Conservation (phyloP, 495 filamentous ascomycete genomes). For the Penicillium soppii region DNA sequence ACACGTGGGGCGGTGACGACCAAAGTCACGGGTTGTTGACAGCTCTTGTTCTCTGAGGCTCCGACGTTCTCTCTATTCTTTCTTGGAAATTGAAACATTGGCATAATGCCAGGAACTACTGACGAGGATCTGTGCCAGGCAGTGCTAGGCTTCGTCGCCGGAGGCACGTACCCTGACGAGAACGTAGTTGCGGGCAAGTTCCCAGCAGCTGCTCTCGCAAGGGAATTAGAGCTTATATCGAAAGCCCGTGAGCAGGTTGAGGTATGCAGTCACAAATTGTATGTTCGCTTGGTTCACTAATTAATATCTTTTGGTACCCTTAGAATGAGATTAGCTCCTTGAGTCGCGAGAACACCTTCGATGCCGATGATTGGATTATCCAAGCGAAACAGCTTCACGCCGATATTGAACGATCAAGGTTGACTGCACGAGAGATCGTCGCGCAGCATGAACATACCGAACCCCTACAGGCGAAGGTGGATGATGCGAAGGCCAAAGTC, state of each 20-base stretch:
- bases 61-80: too few relatives aligned
- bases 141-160: conserved; percentile 68
- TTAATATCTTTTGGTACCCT: not conserved
- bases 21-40: conserved; percentile 33
- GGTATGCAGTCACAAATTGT: conserved; percentile 42
- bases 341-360: conserved; percentile 70
- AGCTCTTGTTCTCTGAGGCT: conserved; percentile 11
- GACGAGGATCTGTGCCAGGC: conserved; percentile 57
- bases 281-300: not conserved
- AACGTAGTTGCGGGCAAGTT: conserved; percentile 63
- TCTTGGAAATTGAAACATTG: conserved; percentile 18
- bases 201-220: conserved; percentile 55
- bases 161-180: conserved; percentile 75
- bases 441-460: conserved; percentile 65
- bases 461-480: conserved; percentile 54
- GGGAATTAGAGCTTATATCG: conserved; percentile 62
- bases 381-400: conserved; percentile 80
- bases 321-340: conserved; percentile 69
- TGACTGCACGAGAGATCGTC: conserved; percentile 72
- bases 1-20: conserved; percentile 30
- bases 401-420: conserved; percentile 73
- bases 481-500: conserved; percentile 69
- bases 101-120: conserved; percentile 20
- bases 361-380: conserved; percentile 79
- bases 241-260: conserved; percentile 67